Base-by-base conservation (phyloP, 768 basidiomycete species). In the Mycena amicta region DNA sequence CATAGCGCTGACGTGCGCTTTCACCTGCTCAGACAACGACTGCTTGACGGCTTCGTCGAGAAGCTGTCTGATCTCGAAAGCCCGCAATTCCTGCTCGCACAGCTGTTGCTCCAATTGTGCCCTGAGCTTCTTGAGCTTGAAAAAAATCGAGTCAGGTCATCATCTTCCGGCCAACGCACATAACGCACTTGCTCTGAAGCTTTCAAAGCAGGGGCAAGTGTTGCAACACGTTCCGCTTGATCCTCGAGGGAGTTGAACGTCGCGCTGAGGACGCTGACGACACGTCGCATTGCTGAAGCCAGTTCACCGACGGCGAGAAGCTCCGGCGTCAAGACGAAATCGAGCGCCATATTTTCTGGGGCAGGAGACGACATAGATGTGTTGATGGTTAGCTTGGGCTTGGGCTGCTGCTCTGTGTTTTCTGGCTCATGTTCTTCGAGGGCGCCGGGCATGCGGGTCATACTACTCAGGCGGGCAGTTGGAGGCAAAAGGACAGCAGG, bases 221-320 rank as follows among this genome's bases (percentile, higher is more conserved):
- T 69, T 1, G 78, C 75, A 46, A 85, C 70, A 37, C 71, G 74
- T 45, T 75, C 72, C 0, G 78, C 77, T 57, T 85, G 83, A n/a
- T 69, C 68, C 5, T 74, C 79, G 4, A 86, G 70, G 1, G 65
- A 68, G 37, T 80, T 79, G 62, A 85, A 79, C 1, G 80, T 78
- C 13, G 66, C 63, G 2, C 77, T 72, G 53, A 85, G 71, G 0
- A 70, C 66, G 1, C 62, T 57, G 4, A 84, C 63, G 4, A 80
- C 77, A 18, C 69, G 65, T 56, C 79, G 80, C 76, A 84, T 80
- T 22, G 76, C 73, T 11, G 70, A 62, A 20, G 83, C 74, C 15
- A 83, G 63, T n/a, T 79, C 76, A 6, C 76, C 76, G 27, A 83
- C 70, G 3, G 75, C 77, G 2, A 75, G 39, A 4, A 81, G 66